Evolutionary conservation across 164 flowering plant genomes (phyloP), one percentile per base, ranked within the genome.

Genomic region (Annona squamosa): DNA sequence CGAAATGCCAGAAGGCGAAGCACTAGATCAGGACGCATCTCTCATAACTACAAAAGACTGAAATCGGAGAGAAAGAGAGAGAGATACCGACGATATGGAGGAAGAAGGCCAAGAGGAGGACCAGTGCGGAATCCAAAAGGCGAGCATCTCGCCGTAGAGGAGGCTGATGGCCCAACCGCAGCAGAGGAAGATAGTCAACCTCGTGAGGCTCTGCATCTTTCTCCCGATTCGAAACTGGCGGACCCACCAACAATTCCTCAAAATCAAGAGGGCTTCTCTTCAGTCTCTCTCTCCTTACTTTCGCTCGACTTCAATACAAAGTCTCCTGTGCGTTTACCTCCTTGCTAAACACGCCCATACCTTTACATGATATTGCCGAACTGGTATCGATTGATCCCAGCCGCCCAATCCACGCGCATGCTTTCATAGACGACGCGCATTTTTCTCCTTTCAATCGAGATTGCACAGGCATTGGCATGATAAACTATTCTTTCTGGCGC

Each of bases 81-180:
- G 59, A 9, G 9, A 16, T 9, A 52, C 19, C 9, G 19, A 4
- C 3, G 65, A 7, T 43, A 48, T 5, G 37, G 48, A 45, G 3
- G 37, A 12, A 4, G 74, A 83, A 72, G 98, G 97, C 98, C 97
- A 93, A 17, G 92, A 85, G 77, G 93, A 90, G 46, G 90, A 52
- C 76, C 78, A 78, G 41, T 79, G 76, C 65, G 95, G 92, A 47
- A 87, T 52, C 92, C 91, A 88, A 73, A 79, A 93, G 0, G 93
- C 86, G 44, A 93, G 73, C 92, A 91, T 87, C 81, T 93, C 98
- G 19, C 98, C 97, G 74, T 90, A 93, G 13, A 91, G 86, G 74
- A 93, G 78, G 48, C 77, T 87, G 4, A 76, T 18, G 26, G 79
- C 78, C 98, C 98, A 93, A 1, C 82, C 71, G 18, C 85, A 57